phyloP scores from a whole-genome alignment of 2,329 filamentous ascomycete genomes.

The Parascedosporium putredinis region DNA sequence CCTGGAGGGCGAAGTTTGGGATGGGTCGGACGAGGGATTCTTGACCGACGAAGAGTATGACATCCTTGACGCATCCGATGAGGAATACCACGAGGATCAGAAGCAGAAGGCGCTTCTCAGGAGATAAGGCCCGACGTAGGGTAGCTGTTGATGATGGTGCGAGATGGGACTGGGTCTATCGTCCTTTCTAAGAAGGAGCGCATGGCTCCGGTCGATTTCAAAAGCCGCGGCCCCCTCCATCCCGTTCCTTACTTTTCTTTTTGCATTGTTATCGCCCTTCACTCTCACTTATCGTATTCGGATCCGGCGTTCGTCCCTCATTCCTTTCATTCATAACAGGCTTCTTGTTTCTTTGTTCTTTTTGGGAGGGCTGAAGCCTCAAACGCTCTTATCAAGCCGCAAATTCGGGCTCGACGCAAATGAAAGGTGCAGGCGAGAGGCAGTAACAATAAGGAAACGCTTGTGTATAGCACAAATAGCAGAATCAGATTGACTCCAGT shows the following conservation, averaged over 20 bases:
- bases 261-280: too few species aligned
- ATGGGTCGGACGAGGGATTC: slow-evolving; percentile 63
- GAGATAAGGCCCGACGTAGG: slow-evolving; percentile 21
- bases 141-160: background rate
- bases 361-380: too few species aligned
- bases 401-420: too few species aligned
- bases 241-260: too few species aligned
- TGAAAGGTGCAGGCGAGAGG: background rate
- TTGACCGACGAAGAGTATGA: slow-evolving; percentile 98
- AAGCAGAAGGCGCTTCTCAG: slow-evolving; percentile 25
- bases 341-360: too few species aligned
- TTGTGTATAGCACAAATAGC: background rate
- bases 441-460: background rate
- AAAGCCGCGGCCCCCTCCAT: too few species aligned
- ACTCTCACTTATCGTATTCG: too few species aligned
- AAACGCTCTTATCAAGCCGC: too few species aligned
- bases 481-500: background rate
- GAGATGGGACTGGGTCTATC: too few species aligned
- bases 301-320: too few species aligned
- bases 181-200: background rate
- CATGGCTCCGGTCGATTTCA: too few species aligned
- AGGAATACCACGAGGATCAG: slow-evolving; percentile 60
- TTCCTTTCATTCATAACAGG: too few species aligned
- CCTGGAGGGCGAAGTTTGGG: slow-evolving; percentile 38
- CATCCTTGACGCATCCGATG: slow-evolving; percentile 87